Evolutionary conservation across 805 yeast genomes (phyloP), one percentile per base, ranked within the genome.

Genomic region (Hanseniaspora valbyensis): DNA sequence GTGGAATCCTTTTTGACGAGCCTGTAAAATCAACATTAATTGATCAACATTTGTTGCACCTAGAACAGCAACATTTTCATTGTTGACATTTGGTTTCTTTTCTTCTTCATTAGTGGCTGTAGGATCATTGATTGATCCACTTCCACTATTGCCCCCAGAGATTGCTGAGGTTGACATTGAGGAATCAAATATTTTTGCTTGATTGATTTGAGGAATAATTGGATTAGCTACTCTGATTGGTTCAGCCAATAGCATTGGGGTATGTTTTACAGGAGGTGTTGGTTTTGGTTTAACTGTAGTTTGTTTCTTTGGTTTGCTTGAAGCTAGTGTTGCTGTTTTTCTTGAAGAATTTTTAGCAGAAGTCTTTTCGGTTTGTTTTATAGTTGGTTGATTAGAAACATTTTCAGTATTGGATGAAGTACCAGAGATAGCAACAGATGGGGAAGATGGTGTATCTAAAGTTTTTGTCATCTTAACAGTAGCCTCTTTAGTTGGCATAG

Each of bases 31-130:
- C 44, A 89, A 70, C 96, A 89, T 87, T 59, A 89, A 69, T 59
- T 83, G 94, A 66, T 89, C 97, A 25, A 89, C 85, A 60, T 84
- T 84, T 0, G 95, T 89, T 3, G 89, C 87, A 1, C 95, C 95
- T 5, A 86, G 64, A 21, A 81, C 66, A 3, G 88, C 86, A 46
- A 84, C 67, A 1, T 82, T 81, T 56, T 80, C 84, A 41, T 79
- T 83, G 16, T 7, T 16, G 21, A 16, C 19, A 14, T 24, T 25
- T 9, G 13, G 16, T 8, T 18, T 26, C 4, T 9, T 6, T 10
- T 26, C 30, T 16, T 26, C 36, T 12, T 22, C 42, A 2, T 12
- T 22, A 8, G 19, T n/a, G 21, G 21, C 18, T 12, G 39, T 21
- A 2, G 26, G 5, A n/a, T 40, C 49, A n/a, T 2, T 12, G 2